Percentiles rank a stretch among this genome's conserved stretches.
These are phyloP conservation scores for Lasiosphaeria miniovina DNA, from an alignment of 495 filamentous ascomycete species.

Conservation along the genomic window DNA sequence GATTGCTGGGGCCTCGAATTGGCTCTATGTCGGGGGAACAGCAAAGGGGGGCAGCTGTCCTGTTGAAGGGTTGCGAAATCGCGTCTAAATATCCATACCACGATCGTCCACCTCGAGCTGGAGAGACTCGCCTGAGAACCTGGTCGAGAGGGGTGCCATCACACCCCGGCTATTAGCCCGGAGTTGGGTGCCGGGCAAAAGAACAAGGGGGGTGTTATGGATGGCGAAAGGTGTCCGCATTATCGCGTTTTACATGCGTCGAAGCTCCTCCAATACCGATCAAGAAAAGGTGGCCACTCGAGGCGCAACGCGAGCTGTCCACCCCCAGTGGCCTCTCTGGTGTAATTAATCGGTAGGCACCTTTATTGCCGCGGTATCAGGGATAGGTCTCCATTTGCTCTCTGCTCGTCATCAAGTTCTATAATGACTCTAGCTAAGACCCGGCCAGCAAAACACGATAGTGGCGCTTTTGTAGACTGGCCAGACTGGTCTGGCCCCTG, in stretches of 20 bases:
- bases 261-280: not conserved
- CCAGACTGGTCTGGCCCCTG: no score
- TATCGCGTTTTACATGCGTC: conserved; percentile 11
- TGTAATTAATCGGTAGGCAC: not conserved
- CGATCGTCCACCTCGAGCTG: not conserved
- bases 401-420: no score
- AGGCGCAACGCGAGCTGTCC: not conserved
- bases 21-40: not conserved
- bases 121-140: not conserved
- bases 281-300: not conserved
- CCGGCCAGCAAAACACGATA: no score
- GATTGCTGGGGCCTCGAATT: not conserved
- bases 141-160: not conserved
- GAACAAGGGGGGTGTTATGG: not conserved
- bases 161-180: not conserved
- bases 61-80: not conserved
- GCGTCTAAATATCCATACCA: not conserved
- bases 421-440: no score
- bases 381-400: no score
- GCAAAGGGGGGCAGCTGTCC: not conserved
- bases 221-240: conserved; percentile 11
- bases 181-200: not conserved
- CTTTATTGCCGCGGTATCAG: not conserved
- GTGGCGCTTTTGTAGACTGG: no score
- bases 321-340: not conserved